A percentile compares a stretch with the other conserved stretches of the same genome.
phyloP scores from a whole-genome alignment of 2,329 filamentous ascomycete genomes.

The Fusarium odoratissimum region DNA sequence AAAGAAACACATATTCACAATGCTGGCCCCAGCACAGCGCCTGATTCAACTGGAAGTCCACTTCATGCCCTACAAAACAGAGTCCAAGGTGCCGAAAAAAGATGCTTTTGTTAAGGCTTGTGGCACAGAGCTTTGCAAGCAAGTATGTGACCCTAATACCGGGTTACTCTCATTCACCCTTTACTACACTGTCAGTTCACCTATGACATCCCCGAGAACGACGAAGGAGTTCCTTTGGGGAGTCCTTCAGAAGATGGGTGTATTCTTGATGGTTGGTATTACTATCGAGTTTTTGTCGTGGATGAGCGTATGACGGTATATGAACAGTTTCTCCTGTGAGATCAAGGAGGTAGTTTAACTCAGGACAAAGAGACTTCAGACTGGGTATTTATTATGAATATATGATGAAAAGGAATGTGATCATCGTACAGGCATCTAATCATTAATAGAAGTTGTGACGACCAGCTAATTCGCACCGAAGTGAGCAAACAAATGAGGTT shows the following conservation, averaged over 20 bases:
- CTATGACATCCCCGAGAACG: neutral
- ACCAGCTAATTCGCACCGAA: too few species aligned
- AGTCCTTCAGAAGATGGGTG: neutral
- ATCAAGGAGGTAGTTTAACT: neutral
- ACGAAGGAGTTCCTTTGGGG: neutral
- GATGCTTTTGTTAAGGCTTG: neutral
- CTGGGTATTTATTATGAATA: neutral
- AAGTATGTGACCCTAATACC: neutral
- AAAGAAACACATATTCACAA: neutral
- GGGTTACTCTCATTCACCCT: neutral
- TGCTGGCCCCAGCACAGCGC: neutral
- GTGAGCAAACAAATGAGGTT: too few species aligned
- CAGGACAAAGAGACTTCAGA: too few species aligned
- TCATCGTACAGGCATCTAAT: rapidly evolving
- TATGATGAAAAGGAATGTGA: neutral
- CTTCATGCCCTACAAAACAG: neutral
- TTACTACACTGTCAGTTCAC: rapidly evolving
- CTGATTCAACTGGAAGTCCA: neutral
- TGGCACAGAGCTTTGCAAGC: neutral
- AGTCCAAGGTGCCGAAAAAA: rapidly evolving
- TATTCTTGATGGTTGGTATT: neutral
- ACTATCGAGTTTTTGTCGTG: neutral
- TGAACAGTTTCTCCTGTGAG: neutral
- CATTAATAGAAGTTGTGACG: neutral
- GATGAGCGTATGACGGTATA: rapidly evolving